These are phyloP conservation scores for Vitis hybrid DNA, from an alignment of 177 flowering plant genomes.

Conservation along the genomic window DNA sequence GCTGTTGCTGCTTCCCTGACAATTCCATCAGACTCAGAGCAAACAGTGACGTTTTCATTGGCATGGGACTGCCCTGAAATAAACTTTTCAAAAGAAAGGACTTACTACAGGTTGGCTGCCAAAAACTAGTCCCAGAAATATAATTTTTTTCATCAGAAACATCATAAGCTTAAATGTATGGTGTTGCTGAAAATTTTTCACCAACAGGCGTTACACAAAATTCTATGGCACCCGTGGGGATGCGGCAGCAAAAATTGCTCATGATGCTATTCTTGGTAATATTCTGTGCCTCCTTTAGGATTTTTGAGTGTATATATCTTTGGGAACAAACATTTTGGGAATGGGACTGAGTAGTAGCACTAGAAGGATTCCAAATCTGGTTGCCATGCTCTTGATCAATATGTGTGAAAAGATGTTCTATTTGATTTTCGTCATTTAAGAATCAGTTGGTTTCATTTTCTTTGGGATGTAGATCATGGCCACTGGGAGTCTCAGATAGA, in stretches of 20 bases:
- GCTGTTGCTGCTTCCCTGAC: conserved; percentile 78
- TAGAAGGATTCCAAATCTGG: neutral
- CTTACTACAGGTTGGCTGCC: conserved; percentile 62
- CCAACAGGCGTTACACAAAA: conserved; percentile 84
- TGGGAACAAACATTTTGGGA: neutral
- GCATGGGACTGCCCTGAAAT: conserved; percentile 93
- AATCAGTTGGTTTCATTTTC: conserved; percentile 7
- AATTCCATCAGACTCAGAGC: conserved; percentile 47
- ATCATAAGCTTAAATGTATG: too few relatives aligned
- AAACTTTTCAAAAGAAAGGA: conserved; percentile 58
- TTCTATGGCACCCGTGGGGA: conserved; percentile 72
- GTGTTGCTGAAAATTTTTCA: conserved; percentile 10
- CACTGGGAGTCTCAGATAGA: conserved; percentile 85
- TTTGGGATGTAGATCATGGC: conserved; percentile 50
- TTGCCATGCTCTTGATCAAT: neutral
- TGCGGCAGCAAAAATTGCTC: conserved; percentile 81
- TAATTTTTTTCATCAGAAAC: neutral
- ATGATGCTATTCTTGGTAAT: conserved; percentile 86
- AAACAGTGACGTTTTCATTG: conserved; percentile 77
- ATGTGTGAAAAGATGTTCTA: neutral
- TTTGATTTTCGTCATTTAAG: too few relatives aligned
- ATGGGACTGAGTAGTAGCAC: neutral
- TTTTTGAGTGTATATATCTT: neutral
- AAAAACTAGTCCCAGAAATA: conserved; percentile 1
- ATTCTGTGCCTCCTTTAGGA: neutral